Percentiles rank a stretch among this genome's conserved stretches.
Evolutionary conservation across 1,284 basidiomycete species (phyloP).

Genomic region (Pyrrhoderma noxium): DNA sequence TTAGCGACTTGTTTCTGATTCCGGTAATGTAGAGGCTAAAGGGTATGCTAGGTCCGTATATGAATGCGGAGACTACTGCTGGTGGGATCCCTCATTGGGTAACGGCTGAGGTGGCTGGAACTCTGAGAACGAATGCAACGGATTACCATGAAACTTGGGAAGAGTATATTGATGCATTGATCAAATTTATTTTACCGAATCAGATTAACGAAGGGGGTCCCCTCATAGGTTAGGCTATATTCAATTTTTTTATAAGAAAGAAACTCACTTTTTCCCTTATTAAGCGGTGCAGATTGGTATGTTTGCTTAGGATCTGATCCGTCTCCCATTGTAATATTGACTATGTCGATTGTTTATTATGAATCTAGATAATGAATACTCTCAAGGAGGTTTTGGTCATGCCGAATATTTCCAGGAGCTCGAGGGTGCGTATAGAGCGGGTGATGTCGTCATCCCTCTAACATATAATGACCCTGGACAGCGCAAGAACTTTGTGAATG

Average conservation of each 20-base stretch:
- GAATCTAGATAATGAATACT: conserved; percentile 67
- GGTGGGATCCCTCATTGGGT: conserved; percentile 78
- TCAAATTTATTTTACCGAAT: conserved; percentile 50
- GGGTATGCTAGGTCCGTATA: conserved; percentile 40
- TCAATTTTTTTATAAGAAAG: neutral
- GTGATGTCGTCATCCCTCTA: conserved; percentile 58
- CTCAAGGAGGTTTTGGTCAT: conserved; percentile 37
- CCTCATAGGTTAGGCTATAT: conserved; percentile 49
- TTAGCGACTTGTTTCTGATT: neutral
- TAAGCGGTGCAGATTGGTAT: conserved; percentile 62
- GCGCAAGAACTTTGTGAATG: conserved; percentile 60
- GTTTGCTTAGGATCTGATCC: conserved; percentile 18
- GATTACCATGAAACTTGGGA: conserved; percentile 66
- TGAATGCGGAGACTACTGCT: conserved; percentile 76
- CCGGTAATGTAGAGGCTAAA: no score
- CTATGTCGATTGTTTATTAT: neutral
- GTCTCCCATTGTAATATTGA: neutral
- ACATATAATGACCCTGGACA: conserved; percentile 67
- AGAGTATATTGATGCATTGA: conserved; percentile 60
- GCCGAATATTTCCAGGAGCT: conserved; percentile 65
- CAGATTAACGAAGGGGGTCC: conserved; percentile 68
- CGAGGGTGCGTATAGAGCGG: conserved; percentile 45
- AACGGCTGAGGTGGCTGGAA: conserved; percentile 58
- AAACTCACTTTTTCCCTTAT: neutral
- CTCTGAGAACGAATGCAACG: conserved; percentile 59